A percentile compares a stretch with the other conserved stretches of the same genome.
Conservation (phyloP, 1,284 basidiomycete genomes). For the Ceratobasidium theobromae region DNA sequence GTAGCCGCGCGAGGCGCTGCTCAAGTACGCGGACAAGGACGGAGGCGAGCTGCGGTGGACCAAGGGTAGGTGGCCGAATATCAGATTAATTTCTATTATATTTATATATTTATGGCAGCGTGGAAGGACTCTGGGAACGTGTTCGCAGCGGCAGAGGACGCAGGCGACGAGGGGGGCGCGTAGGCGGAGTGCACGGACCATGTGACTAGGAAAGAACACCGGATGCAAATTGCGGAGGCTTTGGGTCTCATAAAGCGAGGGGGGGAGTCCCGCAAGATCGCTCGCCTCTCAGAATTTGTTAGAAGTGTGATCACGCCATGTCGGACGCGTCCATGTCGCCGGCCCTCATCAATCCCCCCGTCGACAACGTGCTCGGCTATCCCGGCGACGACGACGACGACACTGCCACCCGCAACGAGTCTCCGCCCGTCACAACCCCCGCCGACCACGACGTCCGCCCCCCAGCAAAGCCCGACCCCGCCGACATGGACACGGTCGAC, state of each 20-base stretch:
- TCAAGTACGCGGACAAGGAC: slow-evolving; percentile 84
- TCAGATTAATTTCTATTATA: slow-evolving; percentile 49
- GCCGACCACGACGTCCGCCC: slow-evolving; percentile 49
- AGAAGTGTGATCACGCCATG: slow-evolving; percentile 19
- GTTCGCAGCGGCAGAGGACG: slow-evolving; percentile 57
- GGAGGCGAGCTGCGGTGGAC: slow-evolving; percentile 82
- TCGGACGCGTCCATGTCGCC: slow-evolving; percentile 28
- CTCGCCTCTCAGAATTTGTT: slow-evolving; percentile 30
- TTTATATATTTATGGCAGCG: slow-evolving; percentile 50
- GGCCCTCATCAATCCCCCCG: slow-evolving; percentile 16
- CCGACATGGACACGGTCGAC: slow-evolving; percentile 43
- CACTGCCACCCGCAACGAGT: slow-evolving; percentile 46
- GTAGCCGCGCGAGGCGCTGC: slow-evolving; percentile 92
- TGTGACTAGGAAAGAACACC: slow-evolving; percentile 27
- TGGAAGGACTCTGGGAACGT: slow-evolving; percentile 77
- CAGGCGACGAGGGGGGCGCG: slow-evolving; percentile 57
- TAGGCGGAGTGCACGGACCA: slow-evolving; percentile 28
- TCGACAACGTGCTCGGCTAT: slow-evolving; percentile 51
- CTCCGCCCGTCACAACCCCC: slow-evolving; percentile 42
- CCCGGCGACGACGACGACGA: slow-evolving; percentile 43
- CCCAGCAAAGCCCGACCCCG: slow-evolving; percentile 50
- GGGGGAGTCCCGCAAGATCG: slow-evolving; percentile 23
- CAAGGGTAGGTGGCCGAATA: slow-evolving; percentile 57
- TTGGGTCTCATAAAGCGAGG: slow-evolving; percentile 25
- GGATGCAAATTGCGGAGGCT: slow-evolving; percentile 30